A percentile compares a stretch with the other conserved stretches of the same genome.
These are phyloP conservation scores for Schizothecium vesticola DNA, from an alignment of 495 filamentous ascomycete genomes.

Conservation along the genomic window DNA sequence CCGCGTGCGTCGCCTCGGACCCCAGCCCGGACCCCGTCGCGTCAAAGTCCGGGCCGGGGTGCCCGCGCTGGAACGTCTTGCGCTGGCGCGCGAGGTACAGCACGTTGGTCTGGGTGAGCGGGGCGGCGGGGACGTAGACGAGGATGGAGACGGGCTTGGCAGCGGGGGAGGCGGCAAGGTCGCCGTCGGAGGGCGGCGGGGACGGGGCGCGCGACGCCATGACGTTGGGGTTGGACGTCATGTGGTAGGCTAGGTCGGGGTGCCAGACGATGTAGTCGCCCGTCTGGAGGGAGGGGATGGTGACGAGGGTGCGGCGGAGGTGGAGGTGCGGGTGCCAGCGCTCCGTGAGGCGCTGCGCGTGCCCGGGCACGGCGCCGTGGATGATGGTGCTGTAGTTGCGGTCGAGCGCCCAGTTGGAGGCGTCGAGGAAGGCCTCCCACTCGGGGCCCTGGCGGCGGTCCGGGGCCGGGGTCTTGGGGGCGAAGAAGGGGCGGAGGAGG, in stretches of 20 bases:
- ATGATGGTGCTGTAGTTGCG: conserved; percentile 51
- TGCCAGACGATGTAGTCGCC: conserved; percentile 94
- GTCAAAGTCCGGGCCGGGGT: conserved; percentile 67
- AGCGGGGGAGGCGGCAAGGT: conserved; percentile 1
- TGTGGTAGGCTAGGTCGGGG: conserved; percentile 59
- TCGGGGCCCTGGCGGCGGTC: conserved; percentile 31
- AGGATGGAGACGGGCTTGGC: conserved; percentile 31
- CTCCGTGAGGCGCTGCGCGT: conserved; percentile 73
- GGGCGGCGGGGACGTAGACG: conserved; percentile 80
- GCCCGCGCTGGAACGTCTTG: conserved; percentile 60
- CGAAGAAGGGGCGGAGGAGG: conserved; percentile 82
- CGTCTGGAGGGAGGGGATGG: conserved; percentile 68
- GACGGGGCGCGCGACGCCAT: conserved; percentile 32
- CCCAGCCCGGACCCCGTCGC: conserved; percentile 44
- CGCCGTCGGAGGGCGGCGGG: conserved; percentile 21
- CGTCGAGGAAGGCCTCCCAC: conserved; percentile 47
- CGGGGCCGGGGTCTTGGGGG: conserved; percentile 44
- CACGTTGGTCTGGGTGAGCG: conserved; percentile 72
- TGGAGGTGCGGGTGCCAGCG: conserved; percentile 75
- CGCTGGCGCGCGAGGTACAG: conserved; percentile 73
- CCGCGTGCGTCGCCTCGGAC: conserved; percentile 41
- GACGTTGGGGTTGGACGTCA: conserved; percentile 41
- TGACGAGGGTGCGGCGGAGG: conserved; percentile 68
- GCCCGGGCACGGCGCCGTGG: conserved; percentile 74
- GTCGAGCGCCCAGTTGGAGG: conserved; percentile 54